Conservation (phyloP, 768 basidiomycete species). For the Phaffia tasmanica region DNA sequence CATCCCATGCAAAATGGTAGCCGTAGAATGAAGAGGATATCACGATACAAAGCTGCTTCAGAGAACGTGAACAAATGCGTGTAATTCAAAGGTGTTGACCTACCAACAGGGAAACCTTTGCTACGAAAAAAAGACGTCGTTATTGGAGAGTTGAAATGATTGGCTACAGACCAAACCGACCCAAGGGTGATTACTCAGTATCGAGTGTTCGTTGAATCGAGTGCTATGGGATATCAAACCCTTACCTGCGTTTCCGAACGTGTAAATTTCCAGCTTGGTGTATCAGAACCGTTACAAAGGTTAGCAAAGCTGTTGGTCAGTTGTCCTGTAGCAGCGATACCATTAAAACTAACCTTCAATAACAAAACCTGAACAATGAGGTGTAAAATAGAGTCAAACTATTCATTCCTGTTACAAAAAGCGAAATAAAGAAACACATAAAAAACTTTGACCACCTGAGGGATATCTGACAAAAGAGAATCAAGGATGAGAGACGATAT, state of each 20-base stretch:
- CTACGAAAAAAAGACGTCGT: not conserved
- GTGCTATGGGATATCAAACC: too few relatives aligned
- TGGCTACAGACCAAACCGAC: slow-evolving; percentile 16
- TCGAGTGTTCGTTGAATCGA: too few relatives aligned
- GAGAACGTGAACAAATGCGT: too few relatives aligned
- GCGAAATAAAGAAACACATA: not conserved
- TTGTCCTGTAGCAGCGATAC: too few relatives aligned
- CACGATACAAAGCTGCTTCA: too few relatives aligned
- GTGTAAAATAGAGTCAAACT: too few relatives aligned
- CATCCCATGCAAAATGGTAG: not conserved
- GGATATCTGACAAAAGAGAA: slow-evolving; percentile 18
- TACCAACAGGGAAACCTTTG: too few relatives aligned
- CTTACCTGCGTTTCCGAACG: slow-evolving; percentile 29
- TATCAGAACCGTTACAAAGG: not conserved
- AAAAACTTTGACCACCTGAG: not conserved
- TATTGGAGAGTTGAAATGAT: slow-evolving; percentile 30
- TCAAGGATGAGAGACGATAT: slow-evolving; percentile 19
- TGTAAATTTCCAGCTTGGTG: slow-evolving; percentile 32
- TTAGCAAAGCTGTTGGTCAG: slow-evolving; percentile 26
- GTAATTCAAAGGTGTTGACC: too few relatives aligned
- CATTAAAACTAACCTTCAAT: too few relatives aligned
- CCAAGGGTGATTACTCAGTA: too few relatives aligned
- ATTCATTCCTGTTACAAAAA: too few relatives aligned
- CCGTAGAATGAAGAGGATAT: not conserved
- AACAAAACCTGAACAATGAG: too few relatives aligned